A percentile compares a stretch with the other conserved stretches of the same genome.
phyloP scores from a whole-genome alignment of 345 rosid species.

The Populus euphratica region DNA sequence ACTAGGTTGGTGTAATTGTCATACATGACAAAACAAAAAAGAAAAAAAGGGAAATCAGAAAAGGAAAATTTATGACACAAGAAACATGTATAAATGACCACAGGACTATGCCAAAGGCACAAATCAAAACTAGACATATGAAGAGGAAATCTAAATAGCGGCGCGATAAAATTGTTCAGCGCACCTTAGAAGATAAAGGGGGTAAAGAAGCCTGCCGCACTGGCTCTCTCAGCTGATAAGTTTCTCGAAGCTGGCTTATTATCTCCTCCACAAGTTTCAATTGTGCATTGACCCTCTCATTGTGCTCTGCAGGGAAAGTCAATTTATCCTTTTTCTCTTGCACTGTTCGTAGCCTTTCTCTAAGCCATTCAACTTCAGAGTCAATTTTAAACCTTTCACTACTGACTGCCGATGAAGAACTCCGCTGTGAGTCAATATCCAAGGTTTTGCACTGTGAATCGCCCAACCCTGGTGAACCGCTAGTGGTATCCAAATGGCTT shows the following conservation, averaged over 20 bases:
- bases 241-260: slow-evolving; percentile 17
- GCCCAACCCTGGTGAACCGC: not conserved
- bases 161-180: not conserved
- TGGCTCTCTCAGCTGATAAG: slow-evolving; percentile 13
- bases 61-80: not conserved
- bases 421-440: slow-evolving; percentile 3
- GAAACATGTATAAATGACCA: not conserved
- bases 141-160: not conserved
- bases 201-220: slow-evolving; percentile 37
- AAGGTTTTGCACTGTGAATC: not conserved
- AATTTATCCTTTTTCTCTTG: slow-evolving; percentile 24
- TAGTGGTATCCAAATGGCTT: not conserved
- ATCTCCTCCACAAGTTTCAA: slow-evolving; percentile 26
- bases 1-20: not conserved
- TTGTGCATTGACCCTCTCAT: slow-evolving; percentile 10
- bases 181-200: slow-evolving; percentile 39
- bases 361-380: slow-evolving; percentile 24
- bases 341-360: slow-evolving; percentile 20
- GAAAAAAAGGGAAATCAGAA: not conserved
- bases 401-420: slow-evolving; percentile 6
- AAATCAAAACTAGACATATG: not conserved
- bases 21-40: not conserved
- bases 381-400: slow-evolving; percentile 19
- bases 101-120: not conserved
- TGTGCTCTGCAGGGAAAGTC: slow-evolving; percentile 11